Evolutionary conservation across 345 rosid species (phyloP).

Genomic region (Populus euphratica): DNA sequence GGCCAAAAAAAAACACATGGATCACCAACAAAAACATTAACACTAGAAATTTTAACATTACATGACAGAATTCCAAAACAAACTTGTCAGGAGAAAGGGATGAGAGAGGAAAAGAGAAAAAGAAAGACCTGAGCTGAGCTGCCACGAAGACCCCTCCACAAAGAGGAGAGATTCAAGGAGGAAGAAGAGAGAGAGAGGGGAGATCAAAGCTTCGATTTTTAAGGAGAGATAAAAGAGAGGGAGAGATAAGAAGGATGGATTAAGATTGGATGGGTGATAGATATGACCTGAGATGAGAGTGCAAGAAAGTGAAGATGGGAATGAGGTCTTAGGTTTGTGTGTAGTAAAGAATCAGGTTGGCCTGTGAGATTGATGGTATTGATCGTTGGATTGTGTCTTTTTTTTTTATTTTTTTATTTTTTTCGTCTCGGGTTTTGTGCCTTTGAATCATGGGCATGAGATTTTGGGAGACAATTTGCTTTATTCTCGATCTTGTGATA

Average conservation of each 20-base stretch:
- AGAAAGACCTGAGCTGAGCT: slow-evolving; percentile 10
- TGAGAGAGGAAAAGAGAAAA: not conserved
- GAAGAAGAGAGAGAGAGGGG: not conserved
- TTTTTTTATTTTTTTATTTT: too few species aligned
- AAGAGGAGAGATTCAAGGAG: slow-evolving; percentile 30
- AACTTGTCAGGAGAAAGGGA: not conserved
- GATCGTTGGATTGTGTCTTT: not conserved
- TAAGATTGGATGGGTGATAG: not conserved
- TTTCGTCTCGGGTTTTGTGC: not conserved
- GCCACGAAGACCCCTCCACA: slow-evolving; percentile 11
- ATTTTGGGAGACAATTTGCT: not conserved
- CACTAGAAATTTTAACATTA: not conserved
- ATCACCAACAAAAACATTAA: not conserved
- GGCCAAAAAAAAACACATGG: not conserved
- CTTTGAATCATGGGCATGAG: not conserved
- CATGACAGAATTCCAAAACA: not conserved
- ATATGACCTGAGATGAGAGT: not conserved
- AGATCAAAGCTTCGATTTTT: not conserved
- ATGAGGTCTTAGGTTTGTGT: not conserved
- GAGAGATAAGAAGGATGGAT: not conserved
- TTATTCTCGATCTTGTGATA: not conserved
- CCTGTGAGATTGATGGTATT: not conserved
- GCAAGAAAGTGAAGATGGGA: not conserved
- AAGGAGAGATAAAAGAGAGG: not conserved
- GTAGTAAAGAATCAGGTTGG: not conserved